Conservation (phyloP, 306 rosid genomes). For the Cucumis cinereus region DNA sequence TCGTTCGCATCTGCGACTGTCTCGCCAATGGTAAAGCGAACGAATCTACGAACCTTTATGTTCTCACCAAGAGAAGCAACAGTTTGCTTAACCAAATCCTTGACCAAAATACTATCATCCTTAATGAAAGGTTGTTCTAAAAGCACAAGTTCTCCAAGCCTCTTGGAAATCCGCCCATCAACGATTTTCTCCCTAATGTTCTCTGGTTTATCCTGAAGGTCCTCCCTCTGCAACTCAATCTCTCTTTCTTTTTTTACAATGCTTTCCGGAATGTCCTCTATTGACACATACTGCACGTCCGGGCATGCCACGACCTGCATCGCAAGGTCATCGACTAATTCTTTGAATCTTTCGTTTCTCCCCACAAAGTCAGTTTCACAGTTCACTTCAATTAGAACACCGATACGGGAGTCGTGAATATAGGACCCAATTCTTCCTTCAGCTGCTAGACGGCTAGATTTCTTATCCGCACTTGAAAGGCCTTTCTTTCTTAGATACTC, state of each 20-base stretch:
- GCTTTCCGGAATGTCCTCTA: conserved; percentile 67
- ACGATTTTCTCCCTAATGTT: conserved; percentile 85
- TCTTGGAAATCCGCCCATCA: conserved; percentile 88
- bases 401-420: conserved; percentile 87
- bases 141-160: conserved; percentile 90
- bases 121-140: conserved; percentile 87
- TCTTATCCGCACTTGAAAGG: conserved; percentile 84
- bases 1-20: conserved; percentile 24
- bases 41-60: conserved; percentile 78
- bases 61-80: conserved; percentile 98
- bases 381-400: conserved; percentile 91
- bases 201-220: conserved; percentile 75
- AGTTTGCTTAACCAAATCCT: conserved; percentile 92
- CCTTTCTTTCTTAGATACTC: conserved; percentile 95
- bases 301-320: conserved; percentile 95
- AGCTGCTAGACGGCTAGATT: conserved; percentile 84
- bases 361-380: conserved; percentile 93
- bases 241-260: conserved; percentile 52
- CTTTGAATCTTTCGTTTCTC: conserved; percentile 75
- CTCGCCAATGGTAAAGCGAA: conserved; percentile 80
- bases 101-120: conserved; percentile 67
- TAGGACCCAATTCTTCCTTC: conserved; percentile 96
- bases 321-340: conserved; percentile 82
- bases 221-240: conserved; percentile 88
- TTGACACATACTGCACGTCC: conserved; percentile 64